Evolutionary conservation across 805 yeast genomes (phyloP), one percentile per base, ranked within the genome.

Genomic region (Scheffersomyces stipitis): DNA sequence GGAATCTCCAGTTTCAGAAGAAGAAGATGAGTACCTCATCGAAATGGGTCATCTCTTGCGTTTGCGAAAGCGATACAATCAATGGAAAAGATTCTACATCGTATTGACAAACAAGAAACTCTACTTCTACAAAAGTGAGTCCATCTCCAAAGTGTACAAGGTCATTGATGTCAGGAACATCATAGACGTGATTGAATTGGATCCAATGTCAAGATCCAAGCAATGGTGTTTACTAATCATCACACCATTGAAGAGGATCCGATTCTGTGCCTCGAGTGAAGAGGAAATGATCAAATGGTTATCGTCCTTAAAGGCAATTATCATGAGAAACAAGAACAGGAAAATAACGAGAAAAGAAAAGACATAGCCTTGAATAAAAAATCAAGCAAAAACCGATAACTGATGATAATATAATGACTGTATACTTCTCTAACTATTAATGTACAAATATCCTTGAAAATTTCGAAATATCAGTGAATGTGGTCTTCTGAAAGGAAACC

Each of bases 171-270:
- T 48, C 12, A 51, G 51, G 4, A 64, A 69, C 17, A 45, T 75
- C 12, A 48, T 68, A 9, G 80, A 75, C 42, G 76, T 68, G 17
- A 71, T 75, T 23, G 81, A 76, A 44, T 48, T 75, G 18, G 80
- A 76, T 38, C 71, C 77, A 1, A 35, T 71, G 28, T 64, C 75
- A 12, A 61, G 58, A 37, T 50, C 71, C 15, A 72, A 67, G 43
- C 44, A 43, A 28, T 73, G 66, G 61, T 75, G 81, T 44, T 50
- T 76, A 48, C 54, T 73, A 37, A 54, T 76, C 13, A 72, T 76
- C 26, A 71, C 79, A 0, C 70, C 73, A 2, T 48, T 51, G 31
- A 75, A 74, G 45, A 52, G 76, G 33, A 45, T 71, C 12, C 45
- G 76, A 20, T 63, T 76, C 37, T 63, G 78, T 44, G 71, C 73